Base-by-base conservation (phyloP, 169 alveolate species). In the Plasmodium sp. region DNA sequence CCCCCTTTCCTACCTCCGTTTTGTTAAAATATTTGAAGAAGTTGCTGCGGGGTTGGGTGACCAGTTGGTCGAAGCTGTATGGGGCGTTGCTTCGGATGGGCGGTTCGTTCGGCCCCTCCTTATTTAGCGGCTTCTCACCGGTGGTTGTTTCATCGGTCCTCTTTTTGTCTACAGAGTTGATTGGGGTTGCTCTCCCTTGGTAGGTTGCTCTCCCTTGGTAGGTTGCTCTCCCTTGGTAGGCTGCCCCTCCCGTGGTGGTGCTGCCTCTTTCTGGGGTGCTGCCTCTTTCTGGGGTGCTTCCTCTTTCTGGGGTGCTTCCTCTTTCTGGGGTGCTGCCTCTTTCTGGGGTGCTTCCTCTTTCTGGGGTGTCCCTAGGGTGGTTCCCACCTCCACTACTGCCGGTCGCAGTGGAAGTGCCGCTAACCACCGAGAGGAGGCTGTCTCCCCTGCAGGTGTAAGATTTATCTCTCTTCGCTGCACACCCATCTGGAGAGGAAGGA, bases 31-130 rank as follows among this genome's bases (percentile, higher is more conserved):
- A 85, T 22, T 85, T 85, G 58, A 85, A 85, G 51, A 85, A 73
- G 16, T 48, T 77, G 31, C 93, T 75, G 22, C 56, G 33, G 18
- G 84, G 84, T 3, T 74, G 9, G 31, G 48, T 1, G n/a, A 31
- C 51, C 27, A 74, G 36, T 45, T 85, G 58, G 18, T 43, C 43
- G 18, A 85, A 73, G 79, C 80, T 85, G 85, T 74, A 73, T 84
- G 91, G 71, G 85, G 74, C 62, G 54, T 9, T 93, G 84, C 12
- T 95, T 93, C 18, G 93, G 93, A 43, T 43, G 7, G 48, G 83
- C 58, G 36, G 56, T 4, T n/a, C 16, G 9, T 43, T 84, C 18
- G 74, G 2, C 16, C 18, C 67, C 10, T 41, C 22, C 0, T 45
- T 10, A 9, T 31, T 58, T 22, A 12, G 43, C 22, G 7, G 54